Base-by-base conservation (phyloP, 1,284 basidiomycete species). In the Psilocybe mexicana region DNA sequence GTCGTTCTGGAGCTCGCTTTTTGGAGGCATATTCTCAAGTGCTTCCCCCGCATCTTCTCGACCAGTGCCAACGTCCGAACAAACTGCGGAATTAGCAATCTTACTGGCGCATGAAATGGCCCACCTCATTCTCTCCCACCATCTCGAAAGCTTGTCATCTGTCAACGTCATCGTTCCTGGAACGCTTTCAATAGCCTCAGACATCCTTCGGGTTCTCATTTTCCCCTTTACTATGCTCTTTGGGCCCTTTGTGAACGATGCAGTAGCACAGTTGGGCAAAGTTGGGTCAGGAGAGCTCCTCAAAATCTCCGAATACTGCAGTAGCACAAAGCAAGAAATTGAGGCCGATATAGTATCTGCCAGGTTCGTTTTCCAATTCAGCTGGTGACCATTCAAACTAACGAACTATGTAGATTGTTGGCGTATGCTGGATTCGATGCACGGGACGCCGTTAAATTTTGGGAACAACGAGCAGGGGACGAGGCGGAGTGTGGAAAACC, bases 171-270 rank as follows among this genome's bases (percentile, higher is more conserved):
- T 96, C 45, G 80, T 93, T 56, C 94, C 94, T 0, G 90, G 88
- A 23, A 77, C 91, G 12, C 73, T 93, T 28, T 92, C 91, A 1
- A 86, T 96, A 61, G 63, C 84, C 7, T 79, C 90, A 12, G 93
- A 96, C 70, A 67, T 94, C 24, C 67, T 88, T 30, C 81, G 93
- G 44, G 86, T 92, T 2, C 71, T 93, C 43, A 75, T 94, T 14
- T 95, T 94, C 74, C 93, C 94, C 0, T 69, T 95, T 47, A 96
- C 94, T 10, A 90, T 94, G 85, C 68, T 95, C 30, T 88, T 94
- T 56, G 94, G 94, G 0, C 94, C 94, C 1, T 94, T 94, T 65
- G 86, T 96, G 51, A 94, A 94, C 67, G 94, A 96, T 65, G 94
- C 92, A 0, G 81, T 96, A 6, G 92, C 88, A 0, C 86, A 91